These are phyloP conservation scores for Copromyces sp. DNA, from an alignment of 495 filamentous ascomycete genomes.

Conservation along the genomic window DNA sequence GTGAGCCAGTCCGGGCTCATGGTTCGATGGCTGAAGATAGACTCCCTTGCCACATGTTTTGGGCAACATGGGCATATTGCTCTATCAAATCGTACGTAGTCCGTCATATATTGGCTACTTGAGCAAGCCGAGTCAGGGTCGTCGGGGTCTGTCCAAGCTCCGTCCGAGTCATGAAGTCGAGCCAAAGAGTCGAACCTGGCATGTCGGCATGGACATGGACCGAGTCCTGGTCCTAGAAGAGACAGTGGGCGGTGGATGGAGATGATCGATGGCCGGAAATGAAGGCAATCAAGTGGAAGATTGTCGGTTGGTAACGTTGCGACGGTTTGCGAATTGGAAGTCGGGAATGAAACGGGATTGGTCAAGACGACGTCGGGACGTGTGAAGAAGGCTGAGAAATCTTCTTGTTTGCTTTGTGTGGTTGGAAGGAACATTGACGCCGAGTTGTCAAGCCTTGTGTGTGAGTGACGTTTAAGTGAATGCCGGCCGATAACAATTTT, in stretches of 20 bases:
- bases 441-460: not conserved
- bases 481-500: not conserved
- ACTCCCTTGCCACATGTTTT: not conserved
- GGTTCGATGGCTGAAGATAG: not conserved
- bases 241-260: not conserved
- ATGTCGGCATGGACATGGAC: not conserved
- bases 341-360: not conserved
- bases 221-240: not conserved
- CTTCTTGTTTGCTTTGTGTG: not conserved
- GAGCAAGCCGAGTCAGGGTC: not conserved
- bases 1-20: not conserved
- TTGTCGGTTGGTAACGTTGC: not conserved
- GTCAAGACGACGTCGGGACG: not conserved
- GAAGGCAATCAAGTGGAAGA: not conserved
- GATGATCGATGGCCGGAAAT: not conserved
- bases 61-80: not conserved
- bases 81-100: not conserved
- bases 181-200: not conserved
- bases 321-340: not conserved
- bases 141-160: not conserved
- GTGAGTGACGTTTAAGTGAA: not conserved
- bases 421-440: not conserved
- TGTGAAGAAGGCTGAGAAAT: not conserved
- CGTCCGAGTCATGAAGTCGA: not conserved
- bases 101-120: not conserved